phyloP scores from a whole-genome alignment of 2,329 filamentous ascomycete genomes.

The Ophiostoma piceae region DNA sequence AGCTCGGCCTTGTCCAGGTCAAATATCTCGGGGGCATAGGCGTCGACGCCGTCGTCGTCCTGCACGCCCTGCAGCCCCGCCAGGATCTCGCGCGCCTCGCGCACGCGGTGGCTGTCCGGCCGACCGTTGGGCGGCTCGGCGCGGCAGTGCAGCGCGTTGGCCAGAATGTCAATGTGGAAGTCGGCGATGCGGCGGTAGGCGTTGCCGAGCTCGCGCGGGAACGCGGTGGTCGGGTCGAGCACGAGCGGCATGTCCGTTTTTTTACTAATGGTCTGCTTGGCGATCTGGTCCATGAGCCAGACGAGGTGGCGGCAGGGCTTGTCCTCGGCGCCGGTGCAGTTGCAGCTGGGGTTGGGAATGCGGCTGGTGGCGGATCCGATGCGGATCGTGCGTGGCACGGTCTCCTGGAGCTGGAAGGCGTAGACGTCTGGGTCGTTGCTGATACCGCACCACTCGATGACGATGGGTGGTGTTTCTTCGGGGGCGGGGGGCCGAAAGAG shows the following conservation, averaged over 20 bases:
- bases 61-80: conserved; percentile 40
- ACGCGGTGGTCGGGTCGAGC: conserved; percentile 36
- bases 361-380: conserved; percentile 41
- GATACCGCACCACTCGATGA: conserved; percentile 45
- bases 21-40: conserved; percentile 46
- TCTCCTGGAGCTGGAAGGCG: conserved; percentile 53
- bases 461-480: conserved; percentile 44
- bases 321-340: conserved; percentile 35
- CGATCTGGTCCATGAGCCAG: conserved; percentile 51
- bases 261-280: conserved; percentile 41
- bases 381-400: conserved; percentile 48
- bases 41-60: conserved; percentile 38
- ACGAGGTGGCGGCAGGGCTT: conserved; percentile 48
- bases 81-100: conserved; percentile 49
- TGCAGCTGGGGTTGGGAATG: conserved; percentile 43
- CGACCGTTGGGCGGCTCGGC: conserved; percentile 34
- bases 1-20: conserved; percentile 26
- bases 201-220: conserved; percentile 28
- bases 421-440: conserved; percentile 42
- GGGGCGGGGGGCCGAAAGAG: conserved; percentile 35
- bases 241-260: conserved; percentile 27
- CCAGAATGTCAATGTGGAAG: conserved; percentile 49
- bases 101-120: conserved; percentile 38
- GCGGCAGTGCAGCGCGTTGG: conserved; percentile 48
- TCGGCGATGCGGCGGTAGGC: conserved; percentile 44